Conservation (phyloP, 2,329 filamentous ascomycete species). For the Venturia pyrina region DNA sequence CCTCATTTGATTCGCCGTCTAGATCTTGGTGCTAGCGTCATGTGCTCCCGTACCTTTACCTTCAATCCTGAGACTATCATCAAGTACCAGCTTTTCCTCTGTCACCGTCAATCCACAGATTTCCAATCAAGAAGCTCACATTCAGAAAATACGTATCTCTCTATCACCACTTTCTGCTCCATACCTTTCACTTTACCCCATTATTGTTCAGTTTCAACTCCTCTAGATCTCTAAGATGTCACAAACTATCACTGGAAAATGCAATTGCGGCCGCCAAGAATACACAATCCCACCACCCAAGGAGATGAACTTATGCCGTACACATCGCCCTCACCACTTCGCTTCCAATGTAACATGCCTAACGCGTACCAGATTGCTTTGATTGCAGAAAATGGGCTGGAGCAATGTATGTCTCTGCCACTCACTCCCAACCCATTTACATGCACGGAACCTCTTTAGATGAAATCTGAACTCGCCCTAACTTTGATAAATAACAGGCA, state of each 20-base stretch:
- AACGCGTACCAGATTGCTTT: not conserved
- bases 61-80: not conserved
- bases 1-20: not conserved
- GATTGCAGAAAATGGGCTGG: slow-evolving; percentile 4
- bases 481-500: not conserved
- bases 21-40: not conserved
- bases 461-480: not conserved
- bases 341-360: not conserved
- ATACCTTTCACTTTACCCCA: not conserved
- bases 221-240: not conserved
- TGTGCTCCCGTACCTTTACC: not conserved
- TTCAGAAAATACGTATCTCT: not conserved
- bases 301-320: slow-evolving; percentile 7
- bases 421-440: not conserved
- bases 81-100: not conserved
- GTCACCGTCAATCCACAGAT: not conserved
- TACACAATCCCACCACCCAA: slow-evolving; percentile 3
- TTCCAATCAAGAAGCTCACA: not conserved
- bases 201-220: not conserved
- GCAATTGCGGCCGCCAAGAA: slow-evolving; percentile 5
- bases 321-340: too few relatives aligned
- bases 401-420: not conserved
- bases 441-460: too few relatives aligned
- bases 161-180: not conserved
- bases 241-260: not conserved